Conservation (phyloP, 306 rosid genomes). For the Parietaria judaica region DNA sequence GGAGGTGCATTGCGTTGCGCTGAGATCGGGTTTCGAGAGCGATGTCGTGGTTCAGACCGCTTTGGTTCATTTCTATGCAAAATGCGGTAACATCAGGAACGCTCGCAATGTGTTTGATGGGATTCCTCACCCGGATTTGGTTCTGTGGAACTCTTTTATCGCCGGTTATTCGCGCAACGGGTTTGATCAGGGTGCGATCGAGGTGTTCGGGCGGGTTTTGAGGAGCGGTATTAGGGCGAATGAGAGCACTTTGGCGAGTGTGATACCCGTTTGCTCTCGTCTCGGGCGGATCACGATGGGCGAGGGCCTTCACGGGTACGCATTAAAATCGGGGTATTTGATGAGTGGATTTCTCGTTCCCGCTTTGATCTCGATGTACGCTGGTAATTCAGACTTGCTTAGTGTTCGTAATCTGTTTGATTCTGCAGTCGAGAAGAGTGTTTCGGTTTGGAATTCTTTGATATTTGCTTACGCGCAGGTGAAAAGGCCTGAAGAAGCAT, state of each 20-base stretch:
- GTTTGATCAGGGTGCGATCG: conserved; percentile 21
- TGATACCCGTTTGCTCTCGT: conserved; percentile 31
- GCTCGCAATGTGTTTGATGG: conserved; percentile 25
- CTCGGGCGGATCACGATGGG: conserved; percentile 19
- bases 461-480: conserved; percentile 26
- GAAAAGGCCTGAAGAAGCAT: conserved; percentile 17
- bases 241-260: conserved; percentile 27
- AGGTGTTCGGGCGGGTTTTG: conserved; percentile 14
- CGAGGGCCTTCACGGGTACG: conserved; percentile 24
- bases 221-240: conserved; percentile 24
- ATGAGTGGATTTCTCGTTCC: conserved; percentile 21
- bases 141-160: conserved; percentile 27
- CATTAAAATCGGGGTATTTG: conserved; percentile 25
- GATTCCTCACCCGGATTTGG: conserved; percentile 30
- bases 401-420: conserved; percentile 28
- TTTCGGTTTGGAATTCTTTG: conserved; percentile 26
- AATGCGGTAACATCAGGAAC: conserved; percentile 12
- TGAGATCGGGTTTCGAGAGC: conserved; percentile 23
- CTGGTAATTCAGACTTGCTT: conserved; percentile 14
- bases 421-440: conserved; percentile 13
- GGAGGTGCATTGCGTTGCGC: conserved; percentile 22
- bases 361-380: conserved; percentile 31
- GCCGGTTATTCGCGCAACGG: conserved; percentile 29
- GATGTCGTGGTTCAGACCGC: conserved; percentile 26
- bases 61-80: conserved; percentile 23